Percentiles rank a stretch among this genome's conserved stretches.
phyloP scores from a whole-genome alignment of 2,329 filamentous ascomycete genomes.

The Fusarium verrucosum region DNA sequence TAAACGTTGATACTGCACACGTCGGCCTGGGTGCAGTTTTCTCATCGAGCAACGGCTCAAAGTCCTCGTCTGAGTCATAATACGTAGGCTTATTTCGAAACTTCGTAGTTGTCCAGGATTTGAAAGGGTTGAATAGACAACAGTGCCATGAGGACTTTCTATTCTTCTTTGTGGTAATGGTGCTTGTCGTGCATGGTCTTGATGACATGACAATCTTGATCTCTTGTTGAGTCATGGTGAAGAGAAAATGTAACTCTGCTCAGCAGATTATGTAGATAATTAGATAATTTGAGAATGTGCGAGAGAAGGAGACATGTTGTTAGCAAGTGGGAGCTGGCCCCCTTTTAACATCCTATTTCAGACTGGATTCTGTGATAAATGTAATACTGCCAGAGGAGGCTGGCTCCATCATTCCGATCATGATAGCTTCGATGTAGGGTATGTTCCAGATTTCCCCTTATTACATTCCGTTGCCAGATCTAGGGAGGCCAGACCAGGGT shows the following conservation, averaged over 20 bases:
- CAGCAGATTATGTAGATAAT: conserved; percentile 2
- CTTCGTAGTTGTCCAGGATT: conserved; percentile 8
- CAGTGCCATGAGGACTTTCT: conserved; percentile 13
- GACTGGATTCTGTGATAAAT: background rate
- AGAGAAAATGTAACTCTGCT: conserved; percentile 3
- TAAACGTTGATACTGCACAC: conserved; percentile 54
- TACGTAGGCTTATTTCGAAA: conserved; percentile 10
- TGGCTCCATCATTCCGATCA: conserved; percentile 30
- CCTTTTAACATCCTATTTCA: conserved; percentile 15
- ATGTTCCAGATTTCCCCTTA: conserved; percentile 22
- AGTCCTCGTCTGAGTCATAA: conserved; percentile 26
- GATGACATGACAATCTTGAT: conserved; percentile 33
- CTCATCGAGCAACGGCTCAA: conserved; percentile 38
- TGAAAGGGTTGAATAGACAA: conserved; percentile 26
- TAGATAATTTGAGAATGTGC: background rate
- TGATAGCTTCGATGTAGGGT: background rate
- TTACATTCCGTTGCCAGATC: conserved; percentile 32
- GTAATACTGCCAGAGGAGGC: conserved; percentile 15
- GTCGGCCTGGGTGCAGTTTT: conserved; percentile 45
- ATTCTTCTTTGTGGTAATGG: background rate
- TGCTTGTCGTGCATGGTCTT: background rate
- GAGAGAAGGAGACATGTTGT: too few relatives aligned
- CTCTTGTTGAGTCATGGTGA: conserved; percentile 24
- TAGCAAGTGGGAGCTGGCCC: conserved; percentile 1
- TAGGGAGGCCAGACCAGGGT: conserved; percentile 15